Conservation (phyloP, 2,329 filamentous ascomycete species). For the Tricladium varicosporioides region DNA sequence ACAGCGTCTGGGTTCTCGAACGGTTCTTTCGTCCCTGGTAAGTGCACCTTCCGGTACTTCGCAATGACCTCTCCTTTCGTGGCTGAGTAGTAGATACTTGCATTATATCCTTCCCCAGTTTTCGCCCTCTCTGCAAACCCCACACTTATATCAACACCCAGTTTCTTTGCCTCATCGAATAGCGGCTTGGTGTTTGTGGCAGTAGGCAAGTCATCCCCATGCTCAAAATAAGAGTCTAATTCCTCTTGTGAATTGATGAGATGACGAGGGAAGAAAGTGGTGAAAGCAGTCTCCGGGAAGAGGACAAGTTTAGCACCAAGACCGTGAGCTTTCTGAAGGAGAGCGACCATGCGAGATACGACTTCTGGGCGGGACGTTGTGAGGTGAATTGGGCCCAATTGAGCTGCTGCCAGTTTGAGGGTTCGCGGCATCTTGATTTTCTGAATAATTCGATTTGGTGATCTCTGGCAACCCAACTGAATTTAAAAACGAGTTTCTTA, state of each 20-base stretch:
- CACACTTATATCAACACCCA: conserved; percentile 49
- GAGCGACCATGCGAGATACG: conserved; percentile 47
- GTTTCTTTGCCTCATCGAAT: conserved; percentile 46
- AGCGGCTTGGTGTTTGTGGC: conserved; percentile 46
- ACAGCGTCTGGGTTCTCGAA: conserved; percentile 45
- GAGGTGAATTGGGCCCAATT: conserved; percentile 48
- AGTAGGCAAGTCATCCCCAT: conserved; percentile 40
- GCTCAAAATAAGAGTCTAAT: conserved; percentile 50
- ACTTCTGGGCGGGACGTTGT: conserved; percentile 41
- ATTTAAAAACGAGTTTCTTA: too few species aligned
- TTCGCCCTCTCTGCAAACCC: conserved; percentile 50
- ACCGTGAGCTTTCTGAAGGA: conserved; percentile 45
- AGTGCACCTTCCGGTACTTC: conserved; percentile 55
- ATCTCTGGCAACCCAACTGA: too few species aligned
- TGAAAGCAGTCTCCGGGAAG: conserved; percentile 54
- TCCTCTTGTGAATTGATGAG: conserved; percentile 44
- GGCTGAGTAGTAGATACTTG: conserved; percentile 49
- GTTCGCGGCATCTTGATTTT: conserved; percentile 35
- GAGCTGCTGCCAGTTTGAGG: conserved; percentile 51
- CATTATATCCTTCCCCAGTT: conserved; percentile 49
- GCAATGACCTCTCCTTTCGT: conserved; percentile 40
- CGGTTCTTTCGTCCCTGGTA: conserved; percentile 52
- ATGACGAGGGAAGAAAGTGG: conserved; percentile 55
- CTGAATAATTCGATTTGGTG: too few species aligned
- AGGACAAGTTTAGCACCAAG: conserved; percentile 48